Evolutionary conservation across 345 rosid genomes (phyloP).

Genomic region (Eucalyptus cloeziana): DNA sequence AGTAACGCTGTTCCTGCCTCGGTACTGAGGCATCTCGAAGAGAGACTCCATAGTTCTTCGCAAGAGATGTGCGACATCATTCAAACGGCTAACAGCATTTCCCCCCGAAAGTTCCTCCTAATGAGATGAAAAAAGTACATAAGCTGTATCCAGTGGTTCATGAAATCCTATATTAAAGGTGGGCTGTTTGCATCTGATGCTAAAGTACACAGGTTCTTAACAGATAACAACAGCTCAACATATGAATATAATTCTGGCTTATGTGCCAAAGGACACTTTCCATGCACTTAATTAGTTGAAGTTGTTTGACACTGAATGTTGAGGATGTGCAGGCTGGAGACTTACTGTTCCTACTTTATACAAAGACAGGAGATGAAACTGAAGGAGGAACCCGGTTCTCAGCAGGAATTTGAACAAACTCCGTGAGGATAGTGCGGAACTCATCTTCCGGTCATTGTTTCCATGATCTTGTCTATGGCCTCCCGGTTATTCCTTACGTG

Average conservation of each 20-base stretch:
- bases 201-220: no score
- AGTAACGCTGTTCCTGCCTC: no score
- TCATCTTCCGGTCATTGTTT: constrained; percentile 73
- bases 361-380: constrained; percentile 23
- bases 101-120: rapidly evolving
- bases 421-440: constrained; percentile 81
- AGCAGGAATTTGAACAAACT: constrained; percentile 69
- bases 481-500: no score
- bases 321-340: background rate
- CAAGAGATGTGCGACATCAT: no score
- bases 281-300: background rate
- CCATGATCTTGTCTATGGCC: constrained; percentile 52
- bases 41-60: no score
- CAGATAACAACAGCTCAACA: background rate
- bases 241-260: background rate
- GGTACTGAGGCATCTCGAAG: rapidly evolving
- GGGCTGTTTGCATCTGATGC: no score
- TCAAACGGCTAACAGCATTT: no score
- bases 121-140: no score
- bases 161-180: no score
- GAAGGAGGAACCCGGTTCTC: constrained; percentile 54
- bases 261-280: background rate
- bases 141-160: no score
- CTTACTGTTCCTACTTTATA: rapidly evolving
- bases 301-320: background rate